phyloP scores from a whole-genome alignment of 106 monocot genomes.

The Dendrobium catenatum region DNA sequence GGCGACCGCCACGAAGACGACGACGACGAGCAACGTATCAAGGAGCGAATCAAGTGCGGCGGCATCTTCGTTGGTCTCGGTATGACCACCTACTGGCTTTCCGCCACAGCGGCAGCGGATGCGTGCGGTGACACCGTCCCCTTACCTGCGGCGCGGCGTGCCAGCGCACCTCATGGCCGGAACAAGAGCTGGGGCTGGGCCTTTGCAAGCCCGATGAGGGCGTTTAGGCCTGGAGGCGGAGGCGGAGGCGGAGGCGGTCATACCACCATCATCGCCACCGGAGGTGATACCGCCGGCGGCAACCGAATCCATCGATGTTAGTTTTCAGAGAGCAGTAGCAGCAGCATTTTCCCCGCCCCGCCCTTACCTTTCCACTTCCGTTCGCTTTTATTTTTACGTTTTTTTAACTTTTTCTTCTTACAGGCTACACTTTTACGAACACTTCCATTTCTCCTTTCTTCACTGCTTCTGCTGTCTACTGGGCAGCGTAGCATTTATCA shows the following conservation, averaged over 20 bases:
- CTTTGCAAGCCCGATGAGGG: constrained; percentile 73
- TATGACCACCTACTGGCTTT: constrained; percentile 33
- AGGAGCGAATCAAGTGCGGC: constrained; percentile 52
- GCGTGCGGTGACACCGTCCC: neutral
- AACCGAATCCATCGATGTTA: neutral
- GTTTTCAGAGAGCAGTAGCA: neutral
- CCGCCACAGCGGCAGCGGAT: constrained; percentile 21
- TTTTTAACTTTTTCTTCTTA: neutral
- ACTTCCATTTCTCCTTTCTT: neutral
- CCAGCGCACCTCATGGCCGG: constrained; percentile 2
- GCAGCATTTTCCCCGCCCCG: neutral
- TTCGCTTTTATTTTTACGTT: neutral
- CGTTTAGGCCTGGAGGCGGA: constrained; percentile 28
- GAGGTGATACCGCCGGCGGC: neutral
- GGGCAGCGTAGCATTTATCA: too few species aligned
- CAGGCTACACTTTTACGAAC: neutral
- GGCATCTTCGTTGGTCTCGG: constrained; percentile 55
- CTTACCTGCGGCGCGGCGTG: constrained; percentile 8
- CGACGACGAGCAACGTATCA: constrained; percentile 15
- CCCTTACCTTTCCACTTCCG: neutral
- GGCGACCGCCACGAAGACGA: constrained; percentile 4
- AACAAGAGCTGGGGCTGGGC: constrained; percentile 59
- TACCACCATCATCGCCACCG: neutral
- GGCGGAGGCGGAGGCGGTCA: neutral
- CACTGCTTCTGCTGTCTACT: neutral